Evolutionary conservation across 2,329 filamentous ascomycete species (phyloP).

Genomic region (Zasmidium cellare): DNA sequence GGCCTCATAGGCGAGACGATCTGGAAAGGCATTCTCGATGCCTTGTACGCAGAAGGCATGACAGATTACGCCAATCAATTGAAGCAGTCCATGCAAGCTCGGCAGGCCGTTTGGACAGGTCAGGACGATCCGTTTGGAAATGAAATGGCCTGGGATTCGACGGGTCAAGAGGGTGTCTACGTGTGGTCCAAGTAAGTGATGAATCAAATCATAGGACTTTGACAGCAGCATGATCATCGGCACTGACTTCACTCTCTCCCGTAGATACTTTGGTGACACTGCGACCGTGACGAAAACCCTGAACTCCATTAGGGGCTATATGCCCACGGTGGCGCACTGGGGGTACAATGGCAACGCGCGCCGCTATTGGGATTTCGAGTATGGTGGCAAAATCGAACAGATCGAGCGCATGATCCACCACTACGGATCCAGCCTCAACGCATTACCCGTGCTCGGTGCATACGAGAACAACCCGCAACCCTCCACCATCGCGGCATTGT

Average conservation of each 20-base stretch:
- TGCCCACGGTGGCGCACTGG: slow-evolving; percentile 61
- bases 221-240: background rate
- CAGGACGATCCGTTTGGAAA: slow-evolving; percentile 58
- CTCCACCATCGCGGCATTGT: slow-evolving; percentile 38
- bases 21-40: slow-evolving; percentile 54
- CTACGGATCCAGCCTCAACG: slow-evolving; percentile 62
- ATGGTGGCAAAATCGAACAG: slow-evolving; percentile 42
- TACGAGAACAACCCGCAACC: slow-evolving; percentile 48
- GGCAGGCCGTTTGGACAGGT: slow-evolving; percentile 53
- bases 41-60: slow-evolving; percentile 52
- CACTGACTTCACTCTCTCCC: background rate
- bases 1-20: slow-evolving; percentile 64
- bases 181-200: slow-evolving; percentile 36
- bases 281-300: slow-evolving; percentile 54
- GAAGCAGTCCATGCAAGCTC: slow-evolving; percentile 48
- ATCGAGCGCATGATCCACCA: slow-evolving; percentile 59
- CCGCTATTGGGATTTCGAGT: slow-evolving; percentile 62
- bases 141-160: slow-evolving; percentile 65
- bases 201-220: too few species aligned
- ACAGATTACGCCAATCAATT: slow-evolving; percentile 42
- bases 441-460: slow-evolving; percentile 54
- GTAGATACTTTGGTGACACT: slow-evolving; percentile 51
- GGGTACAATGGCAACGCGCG: slow-evolving; percentile 63
- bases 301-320: slow-evolving; percentile 57
- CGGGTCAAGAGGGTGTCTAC: slow-evolving; percentile 62